Base-by-base conservation (phyloP, 2,329 filamentous ascomycete genomes). In the Trichoderma lentiforme region DNA sequence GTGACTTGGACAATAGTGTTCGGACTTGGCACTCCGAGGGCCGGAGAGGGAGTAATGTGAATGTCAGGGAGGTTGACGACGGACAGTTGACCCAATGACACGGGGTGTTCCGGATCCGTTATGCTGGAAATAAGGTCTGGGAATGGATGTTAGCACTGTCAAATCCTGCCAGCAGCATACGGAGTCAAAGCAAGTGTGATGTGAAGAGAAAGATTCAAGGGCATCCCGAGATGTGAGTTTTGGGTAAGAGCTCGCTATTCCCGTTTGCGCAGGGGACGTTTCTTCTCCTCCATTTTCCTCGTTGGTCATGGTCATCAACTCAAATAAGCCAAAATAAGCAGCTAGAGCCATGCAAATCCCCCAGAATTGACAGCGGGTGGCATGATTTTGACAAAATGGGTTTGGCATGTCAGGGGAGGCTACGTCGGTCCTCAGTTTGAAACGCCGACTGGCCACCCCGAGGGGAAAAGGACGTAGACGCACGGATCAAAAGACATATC, bases 61-160 rank as follows among this genome's bases (percentile, higher is more conserved):
- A 99, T 98, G 82, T 99, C 96, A 36, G 93, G 91, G n/a, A 99
- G 90, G 76, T 97, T 98, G 76, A 99, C 94, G 67, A 99, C 96
- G 39, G 95, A 94, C 53, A 99, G 87, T 77, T 96, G 94, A 73
- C 95, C 96, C 63, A 99, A 88, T 3, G 95, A 97, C 68, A 98
- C 90, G 47, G 96, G 96, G 80, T 99, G 96, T 83, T 99, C 96
- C 2, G 96, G 96, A 81, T 99, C 96, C 28, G 93, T 95, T 78
- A 99, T 98, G 76, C 93, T 92, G 74, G 94, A 93, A 77, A 99
- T 96, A 73, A 99, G 88, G 84, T 99, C 95, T 96, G 74, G 75
- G 74, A 36, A 51, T 18, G 14, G 28, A 62, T 56, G 56, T 78
- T 71, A 80, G 75, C 68, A n/a, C 15, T 9, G 36, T 24, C 28